phyloP scores from a whole-genome alignment of 2,329 filamentous ascomycete genomes.

The Trichoderma asperellum region DNA sequence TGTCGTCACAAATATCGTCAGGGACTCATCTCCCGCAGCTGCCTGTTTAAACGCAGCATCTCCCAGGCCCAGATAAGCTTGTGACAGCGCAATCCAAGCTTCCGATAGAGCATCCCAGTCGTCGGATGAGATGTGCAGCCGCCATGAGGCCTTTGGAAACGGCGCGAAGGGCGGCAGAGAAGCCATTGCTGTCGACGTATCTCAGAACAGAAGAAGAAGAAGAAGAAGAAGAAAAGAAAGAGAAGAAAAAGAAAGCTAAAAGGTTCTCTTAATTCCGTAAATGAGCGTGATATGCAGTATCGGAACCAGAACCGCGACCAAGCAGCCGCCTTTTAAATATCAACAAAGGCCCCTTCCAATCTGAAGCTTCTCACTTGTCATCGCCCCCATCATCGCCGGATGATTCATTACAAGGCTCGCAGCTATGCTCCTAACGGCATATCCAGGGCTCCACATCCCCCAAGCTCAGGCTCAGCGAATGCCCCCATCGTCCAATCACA shows the following conservation, averaged over 20 bases:
- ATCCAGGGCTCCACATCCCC: not conserved
- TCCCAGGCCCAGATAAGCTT: slow-evolving; percentile 65
- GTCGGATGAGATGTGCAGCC: slow-evolving; percentile 63
- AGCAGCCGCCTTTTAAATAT: not conserved
- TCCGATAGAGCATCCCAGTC: slow-evolving; percentile 81
- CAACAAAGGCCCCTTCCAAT: not conserved
- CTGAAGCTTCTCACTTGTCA: slow-evolving; percentile 22
- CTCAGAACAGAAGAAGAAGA: not conserved
- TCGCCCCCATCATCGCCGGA: slow-evolving; percentile 30
- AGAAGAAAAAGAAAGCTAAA: not conserved
- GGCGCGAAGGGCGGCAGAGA: slow-evolving; percentile 72
- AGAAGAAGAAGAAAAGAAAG: no score
- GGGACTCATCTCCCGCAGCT: slow-evolving; percentile 60
- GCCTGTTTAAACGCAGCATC: slow-evolving; percentile 58
- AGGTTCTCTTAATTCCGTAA: not conserved
- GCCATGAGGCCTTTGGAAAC: slow-evolving; percentile 72
- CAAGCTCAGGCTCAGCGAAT: not conserved
- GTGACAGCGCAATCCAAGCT: slow-evolving; percentile 72
- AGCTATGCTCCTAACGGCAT: not conserved
- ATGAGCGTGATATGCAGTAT: not conserved
- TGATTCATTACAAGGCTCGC: slow-evolving; percentile 30
- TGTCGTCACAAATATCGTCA: slow-evolving; percentile 49
- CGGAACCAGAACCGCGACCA: not conserved
- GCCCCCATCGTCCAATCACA: slow-evolving; percentile 28
- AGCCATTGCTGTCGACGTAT: not conserved